Evolutionary conservation across 2,329 filamentous ascomycete species (phyloP), one percentile per base, ranked within the genome.

Genomic region (Ophiostoma ulmi): DNA sequence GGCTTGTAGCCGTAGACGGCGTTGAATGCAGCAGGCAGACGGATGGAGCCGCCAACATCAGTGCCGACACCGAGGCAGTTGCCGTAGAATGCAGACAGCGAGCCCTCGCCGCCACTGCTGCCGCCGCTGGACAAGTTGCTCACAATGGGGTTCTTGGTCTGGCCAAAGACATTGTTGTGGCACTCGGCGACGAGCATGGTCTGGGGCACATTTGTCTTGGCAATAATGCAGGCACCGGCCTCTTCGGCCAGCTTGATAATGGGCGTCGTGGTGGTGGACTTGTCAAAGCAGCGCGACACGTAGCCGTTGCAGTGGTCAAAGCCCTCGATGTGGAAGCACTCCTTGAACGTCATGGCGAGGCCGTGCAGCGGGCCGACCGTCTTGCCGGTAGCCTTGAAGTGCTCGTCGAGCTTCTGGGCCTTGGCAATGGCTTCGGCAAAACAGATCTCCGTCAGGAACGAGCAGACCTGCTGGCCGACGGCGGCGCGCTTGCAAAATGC

Each of bases 301-400:
- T 38, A 73, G 74, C 2, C 73, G 83, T 67, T 83, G 80, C 0
- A 81, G 78, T 75, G 74, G 0, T 80, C 80, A 36, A 78, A 77
- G 3, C 79, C 79, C 72, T 79, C 80, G 10, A 83, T 77, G 67
- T 82, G 80, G 72, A 84, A 83, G 71, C 82, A 81, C 73, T 84
- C 83, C 72, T 84, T 84, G 39, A 84, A 73, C 64, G 81, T 83
- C 20, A 84, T 74, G 0, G 86, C 86, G 1, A 88, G 76, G 26
- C 80, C 80, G 71, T 80, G 79, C 2, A 81, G 75, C 13, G 80
- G 78, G 0, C 80, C 80, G n/a, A 78, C 44, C 3, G 78, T 75
- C 41, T 75, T 76, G 65, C 74, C 74, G 69, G 78, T 73, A 20
- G 73, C 72, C n/a, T 72, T 71, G 11, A 78, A 75, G 67, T 78